A percentile compares a stretch with the other conserved stretches of the same genome.
phyloP scores from a whole-genome alignment of 2,329 filamentous ascomycete genomes.

The Coniella vitis region DNA sequence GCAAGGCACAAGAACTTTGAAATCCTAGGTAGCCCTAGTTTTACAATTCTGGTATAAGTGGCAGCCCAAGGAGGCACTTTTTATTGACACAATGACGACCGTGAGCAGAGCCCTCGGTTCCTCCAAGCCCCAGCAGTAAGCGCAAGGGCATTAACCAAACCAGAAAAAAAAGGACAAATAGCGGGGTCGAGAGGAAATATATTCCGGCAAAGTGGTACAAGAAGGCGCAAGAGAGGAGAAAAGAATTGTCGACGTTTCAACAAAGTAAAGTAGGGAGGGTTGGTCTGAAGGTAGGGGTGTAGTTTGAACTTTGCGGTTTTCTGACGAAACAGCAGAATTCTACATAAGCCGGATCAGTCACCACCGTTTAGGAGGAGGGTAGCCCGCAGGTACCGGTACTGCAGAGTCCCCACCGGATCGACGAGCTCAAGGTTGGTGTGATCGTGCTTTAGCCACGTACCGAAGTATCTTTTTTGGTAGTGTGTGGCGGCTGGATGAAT shows the following conservation, averaged over 20 bases:
- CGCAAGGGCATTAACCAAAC: too few relatives aligned
- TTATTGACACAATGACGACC: slow-evolving; percentile 6
- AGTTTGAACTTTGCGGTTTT: slow-evolving; percentile 8
- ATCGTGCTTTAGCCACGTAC: slow-evolving; percentile 8
- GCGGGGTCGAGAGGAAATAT: slow-evolving; percentile 5
- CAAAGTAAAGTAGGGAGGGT: slow-evolving; percentile 12
- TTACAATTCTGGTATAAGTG: slow-evolving; percentile 8
- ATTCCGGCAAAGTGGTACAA: slow-evolving; percentile 2
- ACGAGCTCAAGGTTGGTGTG: slow-evolving; percentile 8
- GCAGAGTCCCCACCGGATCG: slow-evolving; percentile 10
- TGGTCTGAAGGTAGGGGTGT: slow-evolving; percentile 11
- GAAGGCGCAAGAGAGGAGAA: neutral
- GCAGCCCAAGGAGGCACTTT: slow-evolving; percentile 11
- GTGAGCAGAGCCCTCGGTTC: slow-evolving; percentile 1
- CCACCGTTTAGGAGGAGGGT: neutral
- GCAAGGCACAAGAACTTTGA: slow-evolving; percentile 9
- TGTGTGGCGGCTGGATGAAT: slow-evolving; percentile 5
- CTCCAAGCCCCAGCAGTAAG: neutral
- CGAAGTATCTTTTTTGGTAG: slow-evolving; percentile 2
- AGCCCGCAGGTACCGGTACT: slow-evolving; percentile 14
- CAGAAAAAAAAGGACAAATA: too few relatives aligned
- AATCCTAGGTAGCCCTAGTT: slow-evolving; percentile 8
- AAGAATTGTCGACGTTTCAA: neutral
- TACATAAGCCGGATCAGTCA: slow-evolving; percentile 8
- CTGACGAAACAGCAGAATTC: slow-evolving; percentile 1